Evolutionary conservation across 2,329 filamentous ascomycete genomes (phyloP), one percentile per base, ranked within the genome.

Genomic region (Fusarium temperatum): DNA sequence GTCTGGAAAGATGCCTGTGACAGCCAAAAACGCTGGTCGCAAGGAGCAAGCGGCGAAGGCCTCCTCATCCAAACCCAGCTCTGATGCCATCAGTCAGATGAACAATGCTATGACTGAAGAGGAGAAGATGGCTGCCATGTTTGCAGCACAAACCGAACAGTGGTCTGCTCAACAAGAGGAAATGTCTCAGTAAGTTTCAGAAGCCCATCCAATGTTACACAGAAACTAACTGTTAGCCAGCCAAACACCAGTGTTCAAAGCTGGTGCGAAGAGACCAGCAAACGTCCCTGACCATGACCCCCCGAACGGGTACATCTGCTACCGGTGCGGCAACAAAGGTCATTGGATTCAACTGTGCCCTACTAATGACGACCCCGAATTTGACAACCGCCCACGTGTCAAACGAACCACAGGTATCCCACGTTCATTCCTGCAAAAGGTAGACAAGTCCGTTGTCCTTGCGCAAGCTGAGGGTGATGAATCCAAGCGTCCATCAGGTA

Each of bases 291-390:
- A 97, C 77, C 95, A 98, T 80, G 94, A 96, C 51, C 95, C 96
- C 6, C 96, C 96, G 3, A 93, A 93, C 60, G 95, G 95, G 60
- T 99, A 99, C 82, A 92, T 98, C 70, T 99, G 96, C 84, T 98
- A 98, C 81, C 92, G 96, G 56, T 99, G 96, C 83, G 93, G 95
- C 70, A 93, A 98, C 82, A 98, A 98, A 85, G 96, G 95, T n/a
- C 96, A 99, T 82, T 99, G 96, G 96, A 99, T 99, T 72, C 96
- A 98, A 84, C 90, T 94, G 59, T 99, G 96, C 80, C 96, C 96
- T 12, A 99, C 96, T n/a, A 99, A 99, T 82, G 94, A 98, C 81
- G 95, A 99, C 76, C 96, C 96, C 7, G 95, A 95, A 70, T 98
- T 95, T 82, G 96, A 99, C 84, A 95, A 95, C 76, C 93, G 94